These are phyloP conservation scores for Macrocybe sp. DNA, from an alignment of 1,284 basidiomycete genomes.

Conservation along the genomic window DNA sequence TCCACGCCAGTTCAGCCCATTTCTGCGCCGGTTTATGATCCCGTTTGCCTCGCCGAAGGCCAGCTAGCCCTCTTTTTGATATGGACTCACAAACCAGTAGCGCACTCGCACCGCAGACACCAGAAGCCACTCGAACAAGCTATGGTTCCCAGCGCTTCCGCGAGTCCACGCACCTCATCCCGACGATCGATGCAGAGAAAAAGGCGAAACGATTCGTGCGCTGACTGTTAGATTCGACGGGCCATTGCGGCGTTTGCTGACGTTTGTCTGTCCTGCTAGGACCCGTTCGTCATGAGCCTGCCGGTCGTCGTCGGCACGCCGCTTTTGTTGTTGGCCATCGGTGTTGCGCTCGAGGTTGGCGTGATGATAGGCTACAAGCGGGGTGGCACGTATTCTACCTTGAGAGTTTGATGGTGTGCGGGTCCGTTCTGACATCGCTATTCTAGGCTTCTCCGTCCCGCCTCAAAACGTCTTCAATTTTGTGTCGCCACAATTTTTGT, in stretches of 20 bases:
- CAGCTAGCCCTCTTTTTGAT: too few relatives aligned
- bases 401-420: not conserved
- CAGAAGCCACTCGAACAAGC: not conserved
- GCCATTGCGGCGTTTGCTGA: not conserved
- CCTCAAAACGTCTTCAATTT: slow-evolving; percentile 41
- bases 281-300: slow-evolving; percentile 37
- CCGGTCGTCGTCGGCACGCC: slow-evolving; percentile 37
- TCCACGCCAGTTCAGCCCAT: too few relatives aligned
- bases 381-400: slow-evolving; percentile 33
- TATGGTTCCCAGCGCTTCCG: slow-evolving; percentile 23
- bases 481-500: slow-evolving; percentile 48
- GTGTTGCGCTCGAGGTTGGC: slow-evolving; percentile 44
- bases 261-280: slow-evolving; percentile 26
- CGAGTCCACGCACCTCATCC: slow-evolving; percentile 42
- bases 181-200: slow-evolving; percentile 32
- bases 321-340: slow-evolving; percentile 39
- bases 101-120: too few relatives aligned
- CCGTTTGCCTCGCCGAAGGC: too few relatives aligned
- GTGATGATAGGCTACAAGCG: slow-evolving; percentile 34
- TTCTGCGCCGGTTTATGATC: too few relatives aligned
- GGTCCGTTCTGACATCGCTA: slow-evolving; percentile 1
- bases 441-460: slow-evolving; percentile 48
- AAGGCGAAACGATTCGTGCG: slow-evolving; percentile 40
- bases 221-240: slow-evolving; percentile 1
- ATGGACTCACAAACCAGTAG: too few relatives aligned